A percentile compares a stretch with the other conserved stretches of the same genome.
Evolutionary conservation across 805 yeast species (phyloP).

Genomic region (Pichia cephalocereana): DNA sequence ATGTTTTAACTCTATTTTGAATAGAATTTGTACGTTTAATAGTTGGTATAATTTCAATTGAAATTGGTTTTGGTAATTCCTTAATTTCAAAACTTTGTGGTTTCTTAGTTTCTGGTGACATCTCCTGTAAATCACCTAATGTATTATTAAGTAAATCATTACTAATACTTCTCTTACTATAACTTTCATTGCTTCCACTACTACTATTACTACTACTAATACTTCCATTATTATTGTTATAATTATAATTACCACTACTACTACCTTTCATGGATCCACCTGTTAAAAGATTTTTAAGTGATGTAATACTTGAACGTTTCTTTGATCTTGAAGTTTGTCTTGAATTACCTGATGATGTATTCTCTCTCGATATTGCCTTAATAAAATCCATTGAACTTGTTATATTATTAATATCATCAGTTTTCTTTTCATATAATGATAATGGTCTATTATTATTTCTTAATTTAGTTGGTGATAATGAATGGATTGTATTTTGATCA

Average conservation of each 20-base stretch:
- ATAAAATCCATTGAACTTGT: constrained; percentile 32
- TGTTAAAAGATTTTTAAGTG: constrained; percentile 27
- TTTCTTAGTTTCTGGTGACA: constrained; percentile 11
- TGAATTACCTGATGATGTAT: constrained; percentile 12
- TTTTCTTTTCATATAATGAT: constrained; percentile 8
- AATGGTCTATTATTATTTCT: constrained; percentile 5
- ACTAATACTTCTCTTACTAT: constrained; percentile 10
- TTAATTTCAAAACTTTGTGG: neutral
- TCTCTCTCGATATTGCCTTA: constrained; percentile 28
- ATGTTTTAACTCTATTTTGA: constrained; percentile 45
- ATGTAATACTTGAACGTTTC: constrained; percentile 28
- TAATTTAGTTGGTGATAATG: neutral
- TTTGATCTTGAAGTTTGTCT: constrained; percentile 14
- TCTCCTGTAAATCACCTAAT: constrained; percentile 14
- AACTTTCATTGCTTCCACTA: too few species aligned
- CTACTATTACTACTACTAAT: too few species aligned
- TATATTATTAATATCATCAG: constrained; percentile 18
- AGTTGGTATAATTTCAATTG: neutral
- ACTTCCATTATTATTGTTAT: too few species aligned
- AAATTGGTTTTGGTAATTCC: too few species aligned
- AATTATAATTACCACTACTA: constrained; percentile 5
- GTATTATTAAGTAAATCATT: constrained; percentile 19
- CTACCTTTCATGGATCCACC: constrained; percentile 22
- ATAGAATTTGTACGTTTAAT: constrained; percentile 26
- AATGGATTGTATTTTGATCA: neutral